Conservation (phyloP, 768 basidiomycete species). For the Psilocybe cyanescens region DNA sequence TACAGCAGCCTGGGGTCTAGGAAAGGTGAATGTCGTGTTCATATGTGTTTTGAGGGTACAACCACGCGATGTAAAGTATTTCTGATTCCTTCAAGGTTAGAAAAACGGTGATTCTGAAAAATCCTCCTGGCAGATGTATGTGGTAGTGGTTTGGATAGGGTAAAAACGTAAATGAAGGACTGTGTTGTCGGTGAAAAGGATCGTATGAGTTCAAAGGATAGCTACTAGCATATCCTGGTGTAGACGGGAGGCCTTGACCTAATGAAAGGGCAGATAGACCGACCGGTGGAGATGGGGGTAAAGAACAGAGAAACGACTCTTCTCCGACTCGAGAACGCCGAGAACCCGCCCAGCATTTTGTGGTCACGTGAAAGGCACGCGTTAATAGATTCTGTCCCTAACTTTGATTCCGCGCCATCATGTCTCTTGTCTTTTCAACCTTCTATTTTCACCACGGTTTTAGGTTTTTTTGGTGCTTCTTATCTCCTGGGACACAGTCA, state of each 20-base stretch:
- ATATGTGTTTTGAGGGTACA: not conserved
- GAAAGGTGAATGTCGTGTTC: conserved; percentile 8
- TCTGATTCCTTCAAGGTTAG: not conserved
- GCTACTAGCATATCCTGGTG: not conserved
- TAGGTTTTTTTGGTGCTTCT: not conserved
- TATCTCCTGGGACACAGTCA: not conserved
- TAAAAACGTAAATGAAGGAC: not conserved
- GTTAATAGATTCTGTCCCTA: not conserved
- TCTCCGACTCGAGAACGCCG: not conserved
- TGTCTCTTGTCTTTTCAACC: not conserved
- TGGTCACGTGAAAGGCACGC: conserved; percentile 1
- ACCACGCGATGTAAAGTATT: not conserved
- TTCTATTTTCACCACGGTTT: not conserved
- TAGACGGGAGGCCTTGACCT: not conserved
- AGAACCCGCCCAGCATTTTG: not conserved
- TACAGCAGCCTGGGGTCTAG: conserved; percentile 7
- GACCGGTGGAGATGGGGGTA: not conserved
- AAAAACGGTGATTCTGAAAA: not conserved
- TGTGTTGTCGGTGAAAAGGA: not conserved
- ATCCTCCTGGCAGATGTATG: not conserved
- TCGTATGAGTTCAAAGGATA: not conserved
- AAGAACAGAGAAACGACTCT: not conserved
- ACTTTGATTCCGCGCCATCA: not conserved
- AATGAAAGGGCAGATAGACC: not conserved
- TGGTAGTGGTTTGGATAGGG: not conserved